A percentile compares a stretch with the other conserved stretches of the same genome.
phyloP scores from a whole-genome alignment of 805 yeast species.

The Saccharomycopsis fibuligera region DNA sequence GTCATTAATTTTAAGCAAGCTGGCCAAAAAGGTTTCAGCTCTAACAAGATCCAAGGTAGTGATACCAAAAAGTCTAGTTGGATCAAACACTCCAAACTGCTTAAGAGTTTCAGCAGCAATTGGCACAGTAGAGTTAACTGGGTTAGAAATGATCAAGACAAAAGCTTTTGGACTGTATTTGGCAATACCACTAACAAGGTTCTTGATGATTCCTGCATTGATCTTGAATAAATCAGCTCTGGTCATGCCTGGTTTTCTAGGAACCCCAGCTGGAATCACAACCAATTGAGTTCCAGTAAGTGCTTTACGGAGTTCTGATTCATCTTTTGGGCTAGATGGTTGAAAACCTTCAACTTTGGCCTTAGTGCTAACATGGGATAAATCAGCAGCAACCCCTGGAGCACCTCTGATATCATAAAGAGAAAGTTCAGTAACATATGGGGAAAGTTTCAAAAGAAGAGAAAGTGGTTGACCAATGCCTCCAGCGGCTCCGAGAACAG shows the following conservation, averaged over 20 bases:
- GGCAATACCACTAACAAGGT: conserved; percentile 64
- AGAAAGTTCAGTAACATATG: conserved; percentile 59
- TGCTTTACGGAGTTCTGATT: conserved; percentile 55
- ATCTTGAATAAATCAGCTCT: conserved; percentile 80
- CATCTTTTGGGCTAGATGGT: conserved; percentile 42
- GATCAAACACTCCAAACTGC: conserved; percentile 62
- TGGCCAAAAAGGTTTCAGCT: conserved; percentile 58
- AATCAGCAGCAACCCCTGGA: conserved; percentile 75
- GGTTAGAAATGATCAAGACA: conserved; percentile 65
- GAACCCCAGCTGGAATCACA: conserved; percentile 84
- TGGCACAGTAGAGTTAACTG: conserved; percentile 80
- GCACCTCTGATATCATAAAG: conserved; percentile 70
- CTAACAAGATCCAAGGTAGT: conserved; percentile 75
- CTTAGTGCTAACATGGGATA: conserved; percentile 72
- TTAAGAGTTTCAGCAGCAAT: conserved; percentile 75
- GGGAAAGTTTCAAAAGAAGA: conserved; percentile 61
- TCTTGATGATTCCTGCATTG: conserved; percentile 75
- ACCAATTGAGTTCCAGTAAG: conserved; percentile 76
- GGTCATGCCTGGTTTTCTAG: conserved; percentile 87
- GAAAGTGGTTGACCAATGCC: conserved; percentile 76
- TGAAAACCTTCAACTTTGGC: conserved; percentile 51
- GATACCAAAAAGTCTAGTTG: conserved; percentile 68
- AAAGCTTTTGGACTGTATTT: conserved; percentile 62
- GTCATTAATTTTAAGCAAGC: conserved; percentile 2
- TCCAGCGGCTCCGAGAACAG: conserved; percentile 81